Evolutionary conservation across 768 basidiomycete species (phyloP).

Genomic region (Paxillus rubicundulus): DNA sequence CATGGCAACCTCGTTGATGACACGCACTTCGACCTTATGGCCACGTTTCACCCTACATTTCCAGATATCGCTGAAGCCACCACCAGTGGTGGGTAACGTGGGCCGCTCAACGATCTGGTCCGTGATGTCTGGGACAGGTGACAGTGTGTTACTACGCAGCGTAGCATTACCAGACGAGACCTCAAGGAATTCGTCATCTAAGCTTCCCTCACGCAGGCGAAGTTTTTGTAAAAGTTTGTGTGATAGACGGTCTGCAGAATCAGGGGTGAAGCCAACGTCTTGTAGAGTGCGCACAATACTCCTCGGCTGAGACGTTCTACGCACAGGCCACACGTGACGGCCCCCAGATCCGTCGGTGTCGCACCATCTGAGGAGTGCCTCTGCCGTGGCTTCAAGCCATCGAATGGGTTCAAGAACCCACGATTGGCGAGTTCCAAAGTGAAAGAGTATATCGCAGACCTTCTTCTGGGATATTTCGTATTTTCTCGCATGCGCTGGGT

Average conservation of each 20-base stretch:
- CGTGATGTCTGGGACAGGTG: neutral
- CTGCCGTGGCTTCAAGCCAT: neutral
- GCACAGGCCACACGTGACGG: neutral
- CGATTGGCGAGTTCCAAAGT: neutral
- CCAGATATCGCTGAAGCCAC: slow-evolving; percentile 5
- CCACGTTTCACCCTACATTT: neutral
- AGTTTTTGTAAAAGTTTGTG: neutral
- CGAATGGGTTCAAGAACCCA: neutral
- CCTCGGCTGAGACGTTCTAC: neutral
- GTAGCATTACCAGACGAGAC: neutral
- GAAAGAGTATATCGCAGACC: neutral
- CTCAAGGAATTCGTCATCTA: too few relatives aligned
- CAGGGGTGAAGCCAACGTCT: neutral
- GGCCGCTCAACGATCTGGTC: neutral
- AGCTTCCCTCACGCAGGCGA: too few relatives aligned
- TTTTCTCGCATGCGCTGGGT: neutral
- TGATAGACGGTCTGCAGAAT: neutral
- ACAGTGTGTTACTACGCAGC: neutral
- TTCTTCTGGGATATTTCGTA: slow-evolving; percentile 3
- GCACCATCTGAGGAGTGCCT: neutral
- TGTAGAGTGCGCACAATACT: neutral
- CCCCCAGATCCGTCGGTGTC: neutral
- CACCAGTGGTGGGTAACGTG: neutral
- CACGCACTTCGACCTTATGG: neutral
- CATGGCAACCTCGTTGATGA: neutral